Percentiles rank a stretch among this genome's conserved stretches.
Conservation (phyloP, 177 flowering plant species). For the Vitis hybrid region DNA sequence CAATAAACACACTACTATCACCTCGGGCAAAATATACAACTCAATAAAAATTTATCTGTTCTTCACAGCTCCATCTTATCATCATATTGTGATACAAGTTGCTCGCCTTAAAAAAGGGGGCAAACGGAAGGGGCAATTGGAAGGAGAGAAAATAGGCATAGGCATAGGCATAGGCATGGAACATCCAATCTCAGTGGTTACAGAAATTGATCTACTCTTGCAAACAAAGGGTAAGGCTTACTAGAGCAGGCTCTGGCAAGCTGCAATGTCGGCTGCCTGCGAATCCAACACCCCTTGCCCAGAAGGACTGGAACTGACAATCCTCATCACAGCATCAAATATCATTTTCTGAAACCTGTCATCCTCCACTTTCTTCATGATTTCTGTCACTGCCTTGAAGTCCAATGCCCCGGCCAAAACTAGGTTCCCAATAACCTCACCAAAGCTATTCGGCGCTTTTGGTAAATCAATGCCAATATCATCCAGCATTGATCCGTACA, state of each 20-base stretch:
- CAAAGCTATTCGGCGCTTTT: constrained; percentile 81
- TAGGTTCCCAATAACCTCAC: constrained; percentile 66
- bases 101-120: constrained; percentile 20
- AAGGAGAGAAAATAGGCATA: neutral
- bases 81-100: constrained; percentile 28
- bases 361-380: constrained; percentile 63
- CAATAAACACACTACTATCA: constrained; percentile 33
- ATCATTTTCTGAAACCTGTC: constrained; percentile 43
- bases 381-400: constrained; percentile 61
- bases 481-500: constrained; percentile 63
- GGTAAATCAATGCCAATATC: constrained; percentile 86
- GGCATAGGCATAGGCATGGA: neutral
- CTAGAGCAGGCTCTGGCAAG: constrained; percentile 52
- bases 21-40: constrained; percentile 50
- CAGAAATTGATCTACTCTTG: constrained; percentile 12
- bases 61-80: constrained; percentile 36
- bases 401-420: constrained; percentile 51
- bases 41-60: constrained; percentile 34
- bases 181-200: constrained; percentile 8
- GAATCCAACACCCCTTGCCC: constrained; percentile 54
- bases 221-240: neutral
- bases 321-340: constrained; percentile 45
- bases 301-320: constrained; percentile 32
- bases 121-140: constrained; percentile 1
- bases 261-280: constrained; percentile 55